Evolutionary conservation across 202 grass and related monocot genomes (phyloP).

Genomic region (Hordeum pubiflorum): DNA sequence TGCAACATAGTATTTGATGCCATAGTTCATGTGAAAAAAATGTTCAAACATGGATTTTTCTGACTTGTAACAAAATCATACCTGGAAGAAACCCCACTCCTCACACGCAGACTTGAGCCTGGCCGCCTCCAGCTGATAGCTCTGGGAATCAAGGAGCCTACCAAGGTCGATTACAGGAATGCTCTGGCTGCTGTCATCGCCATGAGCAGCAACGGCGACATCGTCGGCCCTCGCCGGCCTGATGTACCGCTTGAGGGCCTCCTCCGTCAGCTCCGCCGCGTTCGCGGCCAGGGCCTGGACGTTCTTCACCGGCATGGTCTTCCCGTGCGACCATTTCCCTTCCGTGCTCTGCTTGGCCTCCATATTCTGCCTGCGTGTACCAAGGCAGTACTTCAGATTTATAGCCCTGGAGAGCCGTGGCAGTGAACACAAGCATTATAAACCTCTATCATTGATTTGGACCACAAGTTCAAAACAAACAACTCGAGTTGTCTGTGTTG

Average conservation of each 20-base stretch:
- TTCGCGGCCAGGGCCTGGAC: neutral
- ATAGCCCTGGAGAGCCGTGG: neutral
- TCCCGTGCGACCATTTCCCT: neutral
- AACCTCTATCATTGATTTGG: neutral
- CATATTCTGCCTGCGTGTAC: neutral
- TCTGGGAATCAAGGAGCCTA: neutral
- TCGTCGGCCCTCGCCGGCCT: neutral
- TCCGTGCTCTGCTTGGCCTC: neutral
- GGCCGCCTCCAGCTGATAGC: neutral
- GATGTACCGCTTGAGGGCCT: neutral
- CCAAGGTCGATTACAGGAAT: neutral
- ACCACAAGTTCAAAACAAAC: too few species aligned
- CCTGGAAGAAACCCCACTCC: neutral
- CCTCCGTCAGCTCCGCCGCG: neutral
- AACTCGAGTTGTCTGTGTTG: too few species aligned
- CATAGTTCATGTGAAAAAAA: too few species aligned
- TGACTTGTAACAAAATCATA: neutral
- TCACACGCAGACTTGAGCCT: neutral
- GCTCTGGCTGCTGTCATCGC: neutral
- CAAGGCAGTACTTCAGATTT: neutral
- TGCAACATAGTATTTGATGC: too few species aligned
- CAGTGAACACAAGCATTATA: neutral
- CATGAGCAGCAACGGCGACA: neutral
- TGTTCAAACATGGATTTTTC: too few species aligned
- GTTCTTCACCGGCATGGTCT: neutral